Evolutionary conservation across 2,329 filamentous ascomycete species (phyloP).

Genomic region (Phialophora tarda): DNA sequence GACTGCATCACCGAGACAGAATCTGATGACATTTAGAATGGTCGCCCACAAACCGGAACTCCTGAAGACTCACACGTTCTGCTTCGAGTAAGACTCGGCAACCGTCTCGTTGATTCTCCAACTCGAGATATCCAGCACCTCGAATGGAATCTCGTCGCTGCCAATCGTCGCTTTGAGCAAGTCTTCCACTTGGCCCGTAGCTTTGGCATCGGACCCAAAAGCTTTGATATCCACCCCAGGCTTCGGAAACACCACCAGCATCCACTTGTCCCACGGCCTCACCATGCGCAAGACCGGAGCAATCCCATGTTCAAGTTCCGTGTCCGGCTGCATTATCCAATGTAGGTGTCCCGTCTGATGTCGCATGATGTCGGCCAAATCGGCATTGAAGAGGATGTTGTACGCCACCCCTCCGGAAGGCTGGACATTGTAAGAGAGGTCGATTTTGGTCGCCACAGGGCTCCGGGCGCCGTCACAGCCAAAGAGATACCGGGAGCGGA

Average conservation of each 20-base stretch:
- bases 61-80: slow-evolving; percentile 48
- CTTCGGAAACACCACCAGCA: slow-evolving; percentile 59
- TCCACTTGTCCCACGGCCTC: slow-evolving; percentile 68
- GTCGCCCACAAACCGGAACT: slow-evolving; percentile 64
- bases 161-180: slow-evolving; percentile 59
- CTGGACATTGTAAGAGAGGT: slow-evolving; percentile 53
- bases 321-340: slow-evolving; percentile 63
- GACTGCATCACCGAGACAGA: slow-evolving; percentile 43
- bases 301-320: slow-evolving; percentile 58
- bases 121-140: slow-evolving; percentile 59
- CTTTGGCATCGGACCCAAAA: slow-evolving; percentile 42
- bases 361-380: slow-evolving; percentile 57
- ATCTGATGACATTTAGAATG: slow-evolving; percentile 56
- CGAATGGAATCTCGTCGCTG: slow-evolving; percentile 56
- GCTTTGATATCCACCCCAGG: slow-evolving; percentile 46
- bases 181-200: slow-evolving; percentile 53
- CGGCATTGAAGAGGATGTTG: slow-evolving; percentile 57
- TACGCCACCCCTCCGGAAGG: slow-evolving; percentile 56
- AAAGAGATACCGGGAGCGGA: slow-evolving; percentile 63
- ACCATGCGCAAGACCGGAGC: slow-evolving; percentile 62
- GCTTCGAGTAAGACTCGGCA: slow-evolving; percentile 59
- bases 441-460: slow-evolving; percentile 53
- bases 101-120: slow-evolving; percentile 68
- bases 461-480: slow-evolving; percentile 62
- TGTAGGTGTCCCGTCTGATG: slow-evolving; percentile 64